Evolutionary conservation across 208 protist genomes (phyloP), one percentile per base, ranked within the genome.

Genomic region (Crithidia expoeki): DNA sequence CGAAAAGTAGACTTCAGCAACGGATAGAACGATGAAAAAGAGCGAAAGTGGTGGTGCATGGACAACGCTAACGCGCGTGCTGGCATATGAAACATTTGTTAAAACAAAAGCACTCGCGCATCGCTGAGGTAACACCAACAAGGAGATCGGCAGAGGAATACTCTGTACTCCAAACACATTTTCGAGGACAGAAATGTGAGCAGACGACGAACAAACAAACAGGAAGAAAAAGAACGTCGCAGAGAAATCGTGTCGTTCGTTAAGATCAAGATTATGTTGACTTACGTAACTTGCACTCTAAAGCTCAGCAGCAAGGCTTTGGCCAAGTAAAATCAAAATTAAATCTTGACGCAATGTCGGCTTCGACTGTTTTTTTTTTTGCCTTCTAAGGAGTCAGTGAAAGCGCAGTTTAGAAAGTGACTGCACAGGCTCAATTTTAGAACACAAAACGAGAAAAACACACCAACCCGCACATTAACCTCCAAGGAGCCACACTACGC

Each of bases 291-390:
- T 9, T 47, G 42, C 5, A 19, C 4, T 3, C n/a, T 23, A 36
- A 59, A 12, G 53, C 42, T 44, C 30, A 59, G 32, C 28, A 59
- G 32, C 28, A 19, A 25, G 6, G 5, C 53, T 23, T 42, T 36
- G 53, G n/a, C 6, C 38, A 65, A 10, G 55, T 17, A n/a, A 55
- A 46, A 55, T 44, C 23, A 46, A 10, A 57, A 57, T 25, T 11
- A 49, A 60, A 5, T 14, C 12, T 40, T 40, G n/a, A n/a, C 36
- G 36, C 36, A 40, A 40, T 12, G 36, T 14, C 36, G 12, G 36
- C 36, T 5, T 40, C 36, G 12, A 12, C 12, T 40, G 9, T 40
- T 40, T 40, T 40, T 40, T 40, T 40, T 40, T 40, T 40, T 40
- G 36, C 9, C 12, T 40, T 12, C 36, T 40, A 12, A 14, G 5